A percentile compares a stretch with the other conserved stretches of the same genome.
Evolutionary conservation across 345 rosid genomes (phyloP).

Genomic region (Zanthoxylum bungeanum): DNA sequence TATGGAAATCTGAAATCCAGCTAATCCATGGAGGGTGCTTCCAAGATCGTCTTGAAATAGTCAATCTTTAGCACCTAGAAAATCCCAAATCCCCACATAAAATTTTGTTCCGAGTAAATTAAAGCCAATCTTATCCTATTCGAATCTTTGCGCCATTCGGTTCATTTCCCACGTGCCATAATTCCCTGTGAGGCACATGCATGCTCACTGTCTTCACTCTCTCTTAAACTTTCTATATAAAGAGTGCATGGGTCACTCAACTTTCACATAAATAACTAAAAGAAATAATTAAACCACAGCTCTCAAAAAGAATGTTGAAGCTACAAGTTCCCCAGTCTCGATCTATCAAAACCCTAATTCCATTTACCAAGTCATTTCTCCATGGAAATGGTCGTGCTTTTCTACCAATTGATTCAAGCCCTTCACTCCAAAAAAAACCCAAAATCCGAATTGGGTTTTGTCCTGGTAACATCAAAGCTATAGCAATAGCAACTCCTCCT

Average conservation of each 20-base stretch:
- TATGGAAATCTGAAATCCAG: background rate
- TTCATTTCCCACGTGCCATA: background rate
- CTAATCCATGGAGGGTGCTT: background rate
- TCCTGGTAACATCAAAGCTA: background rate
- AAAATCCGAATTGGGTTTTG: slow-evolving; percentile 9
- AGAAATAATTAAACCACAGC: too few species aligned
- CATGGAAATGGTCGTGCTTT: slow-evolving; percentile 20
- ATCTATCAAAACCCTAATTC: slow-evolving; percentile 10
- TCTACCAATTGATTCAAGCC: background rate
- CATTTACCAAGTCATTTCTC: slow-evolving; percentile 26
- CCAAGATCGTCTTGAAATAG: background rate
- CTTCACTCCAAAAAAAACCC: background rate
- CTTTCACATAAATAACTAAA: background rate
- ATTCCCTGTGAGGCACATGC: background rate
- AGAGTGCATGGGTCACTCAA: background rate
- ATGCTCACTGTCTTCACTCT: background rate
- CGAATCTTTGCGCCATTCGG: background rate
- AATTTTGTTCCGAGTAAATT: too few species aligned
- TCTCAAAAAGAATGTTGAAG: too few species aligned
- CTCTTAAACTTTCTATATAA: background rate
- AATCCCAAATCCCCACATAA: background rate
- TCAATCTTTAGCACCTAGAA: background rate
- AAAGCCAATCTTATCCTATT: background rate
- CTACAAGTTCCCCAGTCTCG: slow-evolving; percentile 21
- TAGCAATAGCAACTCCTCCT: background rate